Evolutionary conservation across 495 filamentous ascomycete species (phyloP), one percentile per base, ranked within the genome.

Genomic region (Arthonia radiata): DNA sequence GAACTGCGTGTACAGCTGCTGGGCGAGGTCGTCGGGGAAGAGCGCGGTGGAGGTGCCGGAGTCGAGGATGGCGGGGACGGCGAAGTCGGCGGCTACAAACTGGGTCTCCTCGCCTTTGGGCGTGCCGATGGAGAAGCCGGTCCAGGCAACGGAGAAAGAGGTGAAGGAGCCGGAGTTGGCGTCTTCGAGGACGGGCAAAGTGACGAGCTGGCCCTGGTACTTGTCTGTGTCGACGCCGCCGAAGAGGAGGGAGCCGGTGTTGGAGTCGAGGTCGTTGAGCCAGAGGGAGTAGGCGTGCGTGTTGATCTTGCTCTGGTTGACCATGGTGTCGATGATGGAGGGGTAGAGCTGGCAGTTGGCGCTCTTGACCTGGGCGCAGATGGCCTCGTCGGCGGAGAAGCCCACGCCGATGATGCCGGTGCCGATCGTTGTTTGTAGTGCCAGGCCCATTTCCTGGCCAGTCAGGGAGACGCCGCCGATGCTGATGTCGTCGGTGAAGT

Each of bases 351-450:
- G 29, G n/a, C n/a, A 48, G 2, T 57, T 55, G 15, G 64, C 59
- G 19, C 62, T 52, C 28, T 62, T 61, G 35, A 75, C 69, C n/a
- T n/a, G n/a, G n/a, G n/a, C n/a, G n/a, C n/a, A n/a, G 32, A 75
- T 67, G 4, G 75, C 79, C 45, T 92, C 82, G 41, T 92, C 81
- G 25, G 62, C 39, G 2, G 59, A 34, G 38, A 92, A 93, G 11
- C 83, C 82, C 34, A 97, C 77, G 18, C 86, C 86, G 24, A 97
- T 51, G 14, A 97, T 82, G 19, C 80, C 80, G n/a, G n/a, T n/a
- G 40, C 30, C 17, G 23, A 76, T 78, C 12, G 51, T 58, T 22
- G 77, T 81, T 1, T 47, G 40, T 44, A 78, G 80, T 3, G 79
- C 86, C 35, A 93, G 57, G 13, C 83, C 86, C 44, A 94, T 86